These are phyloP conservation scores for Curvularia verruculosa DNA, from an alignment of 2,329 filamentous ascomycete genomes.

Conservation along the genomic window DNA sequence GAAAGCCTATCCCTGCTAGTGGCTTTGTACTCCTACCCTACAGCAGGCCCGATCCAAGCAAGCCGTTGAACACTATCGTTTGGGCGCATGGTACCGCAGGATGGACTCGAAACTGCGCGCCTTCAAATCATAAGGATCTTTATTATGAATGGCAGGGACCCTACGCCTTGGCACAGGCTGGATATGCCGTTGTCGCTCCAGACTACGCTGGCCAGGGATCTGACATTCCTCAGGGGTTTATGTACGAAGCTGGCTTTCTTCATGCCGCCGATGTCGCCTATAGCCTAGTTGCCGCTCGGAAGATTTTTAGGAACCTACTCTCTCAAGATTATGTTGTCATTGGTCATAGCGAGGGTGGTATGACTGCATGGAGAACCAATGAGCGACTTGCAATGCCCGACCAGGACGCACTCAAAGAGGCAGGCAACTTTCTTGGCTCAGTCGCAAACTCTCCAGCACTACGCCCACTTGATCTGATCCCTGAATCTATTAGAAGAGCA, in stretches of 20 bases:
- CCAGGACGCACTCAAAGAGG: conserved; percentile 24
- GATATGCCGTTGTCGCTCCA: conserved; percentile 30
- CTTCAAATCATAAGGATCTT: conserved; percentile 28
- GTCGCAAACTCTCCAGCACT: conserved; percentile 32
- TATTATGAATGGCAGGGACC: conserved; percentile 32
- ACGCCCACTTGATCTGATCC: conserved; percentile 29
- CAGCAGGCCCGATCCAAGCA: conserved; percentile 16
- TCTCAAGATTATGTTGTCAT: conserved; percentile 29
- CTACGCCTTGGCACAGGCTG: conserved; percentile 22
- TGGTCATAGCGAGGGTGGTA: conserved; percentile 32
- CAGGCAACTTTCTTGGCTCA: conserved; percentile 27
- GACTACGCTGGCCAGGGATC: conserved; percentile 23
- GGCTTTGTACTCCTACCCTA: conserved; percentile 30
- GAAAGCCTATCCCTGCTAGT: conserved; percentile 28
- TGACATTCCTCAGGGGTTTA: conserved; percentile 19
- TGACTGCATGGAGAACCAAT: conserved; percentile 32
- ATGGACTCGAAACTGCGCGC: conserved; percentile 8
- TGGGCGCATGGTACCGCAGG: conserved; percentile 31
- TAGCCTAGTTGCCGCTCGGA: conserved; percentile 26
- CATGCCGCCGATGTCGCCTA: conserved; percentile 31
- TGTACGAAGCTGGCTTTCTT: conserved; percentile 30
- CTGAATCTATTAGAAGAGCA: conserved; percentile 28
- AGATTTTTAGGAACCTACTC: conserved; percentile 22
- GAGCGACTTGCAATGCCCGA: conserved; percentile 29
- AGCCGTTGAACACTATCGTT: conserved; percentile 24